phyloP scores from a whole-genome alignment of 1,284 basidiomycete genomes.

The Cutaneotrichosporon daszewskae region DNA sequence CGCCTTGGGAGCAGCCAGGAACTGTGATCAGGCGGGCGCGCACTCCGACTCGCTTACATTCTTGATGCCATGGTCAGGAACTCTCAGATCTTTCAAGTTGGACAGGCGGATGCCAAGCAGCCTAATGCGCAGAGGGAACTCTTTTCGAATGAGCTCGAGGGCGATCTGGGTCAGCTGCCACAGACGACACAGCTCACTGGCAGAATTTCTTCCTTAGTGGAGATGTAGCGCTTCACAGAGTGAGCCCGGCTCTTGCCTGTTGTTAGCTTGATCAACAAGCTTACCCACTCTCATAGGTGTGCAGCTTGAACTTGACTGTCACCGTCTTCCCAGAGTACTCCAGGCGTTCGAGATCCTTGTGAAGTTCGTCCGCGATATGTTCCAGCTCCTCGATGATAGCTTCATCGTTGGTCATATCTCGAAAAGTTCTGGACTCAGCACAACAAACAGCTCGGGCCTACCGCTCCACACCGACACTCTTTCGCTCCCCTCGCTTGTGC shows the following conservation, averaged over 20 bases:
- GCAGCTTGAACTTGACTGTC: conserved; percentile 47
- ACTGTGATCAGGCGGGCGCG: conserved; percentile 20
- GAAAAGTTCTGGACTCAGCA: conserved; percentile 60
- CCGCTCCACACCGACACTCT: conserved; percentile 86
- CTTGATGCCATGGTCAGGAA: conserved; percentile 36
- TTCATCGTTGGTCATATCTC: conserved; percentile 58
- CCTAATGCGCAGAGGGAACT: conserved; percentile 68
- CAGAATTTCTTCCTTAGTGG: conserved; percentile 70
- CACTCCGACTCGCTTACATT: conserved; percentile 21
- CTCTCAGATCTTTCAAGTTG: conserved; percentile 68
- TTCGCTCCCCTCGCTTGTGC: conserved; percentile 67
- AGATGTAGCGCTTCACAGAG: conserved; percentile 67
- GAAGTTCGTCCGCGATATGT: conserved; percentile 71
- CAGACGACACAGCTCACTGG: conserved; percentile 51
- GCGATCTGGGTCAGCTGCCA: conserved; percentile 55
- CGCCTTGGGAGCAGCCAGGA: no score
- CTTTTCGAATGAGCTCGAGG: conserved; percentile 70
- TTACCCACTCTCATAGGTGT: conserved; percentile 42
- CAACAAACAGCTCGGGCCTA: conserved; percentile 36
- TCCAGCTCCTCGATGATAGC: conserved; percentile 69
- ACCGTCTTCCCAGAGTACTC: conserved; percentile 48
- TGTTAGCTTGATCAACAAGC: conserved; percentile 5
- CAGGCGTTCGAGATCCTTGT: conserved; percentile 61
- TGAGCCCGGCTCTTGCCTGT: conserved; percentile 74
- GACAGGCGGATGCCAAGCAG: conserved; percentile 77